Conservation (phyloP, 2,329 filamentous ascomycete genomes). For the Torrubiella hemipterigena region DNA sequence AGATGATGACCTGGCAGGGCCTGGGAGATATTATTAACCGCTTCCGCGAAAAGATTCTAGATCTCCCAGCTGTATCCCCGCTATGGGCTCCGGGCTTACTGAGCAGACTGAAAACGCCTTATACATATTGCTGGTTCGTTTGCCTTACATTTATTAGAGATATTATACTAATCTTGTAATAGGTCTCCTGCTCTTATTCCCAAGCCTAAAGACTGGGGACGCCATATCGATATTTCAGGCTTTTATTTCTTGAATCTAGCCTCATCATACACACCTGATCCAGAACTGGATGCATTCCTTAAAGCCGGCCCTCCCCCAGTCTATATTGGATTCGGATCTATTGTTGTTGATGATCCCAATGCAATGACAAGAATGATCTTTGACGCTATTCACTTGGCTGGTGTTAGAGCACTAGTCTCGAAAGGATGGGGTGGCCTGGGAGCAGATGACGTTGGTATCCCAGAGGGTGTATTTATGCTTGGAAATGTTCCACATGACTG, state of each 20-base stretch:
- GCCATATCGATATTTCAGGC: slow-evolving; percentile 59
- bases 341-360: slow-evolving; percentile 67
- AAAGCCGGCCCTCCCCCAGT: slow-evolving; percentile 58
- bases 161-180: slow-evolving; percentile 1
- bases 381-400: slow-evolving; percentile 52
- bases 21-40: slow-evolving; percentile 84
- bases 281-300: slow-evolving; percentile 55
- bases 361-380: slow-evolving; percentile 61
- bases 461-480: slow-evolving; percentile 69
- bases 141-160: slow-evolving; percentile 11
- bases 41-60: slow-evolving; percentile 64
- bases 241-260: slow-evolving; percentile 66
- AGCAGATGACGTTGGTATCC: slow-evolving; percentile 55
- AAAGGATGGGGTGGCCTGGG: slow-evolving; percentile 85
- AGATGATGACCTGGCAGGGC: slow-evolving; percentile 90
- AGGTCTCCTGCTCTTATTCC: slow-evolving; percentile 63
- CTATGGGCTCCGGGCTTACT: slow-evolving; percentile 77
- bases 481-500: slow-evolving; percentile 83
- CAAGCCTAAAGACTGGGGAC: slow-evolving; percentile 65
- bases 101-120: slow-evolving; percentile 63
- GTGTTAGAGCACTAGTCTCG: slow-evolving; percentile 68
- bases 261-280: slow-evolving; percentile 51
- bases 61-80: slow-evolving; percentile 64
- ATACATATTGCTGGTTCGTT: slow-evolving; percentile 74
- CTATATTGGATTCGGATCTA: slow-evolving; percentile 76